A percentile compares a stretch with the other conserved stretches of the same genome.
Evolutionary conservation across 1,284 basidiomycete genomes (phyloP).

Genomic region (Schizophyllum commune): DNA sequence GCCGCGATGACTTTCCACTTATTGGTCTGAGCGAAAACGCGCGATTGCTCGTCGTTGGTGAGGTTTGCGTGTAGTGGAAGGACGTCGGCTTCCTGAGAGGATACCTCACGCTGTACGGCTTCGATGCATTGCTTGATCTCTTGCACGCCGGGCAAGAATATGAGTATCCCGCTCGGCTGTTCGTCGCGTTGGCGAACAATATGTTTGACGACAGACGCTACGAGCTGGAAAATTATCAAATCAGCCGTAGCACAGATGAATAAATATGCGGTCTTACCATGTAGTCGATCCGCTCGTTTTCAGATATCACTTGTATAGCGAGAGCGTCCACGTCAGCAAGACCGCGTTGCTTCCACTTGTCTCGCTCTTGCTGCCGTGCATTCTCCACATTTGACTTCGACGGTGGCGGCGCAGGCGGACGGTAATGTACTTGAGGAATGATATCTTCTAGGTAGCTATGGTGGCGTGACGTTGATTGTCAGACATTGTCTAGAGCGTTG

Average conservation of each 20-base stretch:
- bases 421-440: conserved; percentile 46
- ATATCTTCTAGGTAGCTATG: conserved; percentile 82
- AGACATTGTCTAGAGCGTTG: not conserved
- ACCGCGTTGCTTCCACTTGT: conserved; percentile 42
- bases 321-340: conserved; percentile 46
- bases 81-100: conserved; percentile 43
- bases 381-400: conserved; percentile 40
- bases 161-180: conserved; percentile 62
- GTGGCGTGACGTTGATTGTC: too few relatives aligned
- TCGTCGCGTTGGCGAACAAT: conserved; percentile 47
- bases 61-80: conserved; percentile 89
- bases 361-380: conserved; percentile 37
- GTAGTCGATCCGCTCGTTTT: conserved; percentile 69
- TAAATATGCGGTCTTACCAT: conserved; percentile 32
- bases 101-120: conserved; percentile 37
- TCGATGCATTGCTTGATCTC: conserved; percentile 82
- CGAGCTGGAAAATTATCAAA: conserved; percentile 36
- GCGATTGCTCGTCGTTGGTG: conserved; percentile 76
- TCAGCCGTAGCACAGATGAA: not conserved
- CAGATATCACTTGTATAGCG: conserved; percentile 55
- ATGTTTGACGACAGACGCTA: conserved; percentile 60
- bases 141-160: conserved; percentile 86
- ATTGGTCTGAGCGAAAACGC: conserved; percentile 61
- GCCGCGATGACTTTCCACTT: conserved; percentile 84
- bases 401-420: conserved; percentile 27